phyloP scores from a whole-genome alignment of 768 basidiomycete genomes.

The Lactarius tabidus region DNA sequence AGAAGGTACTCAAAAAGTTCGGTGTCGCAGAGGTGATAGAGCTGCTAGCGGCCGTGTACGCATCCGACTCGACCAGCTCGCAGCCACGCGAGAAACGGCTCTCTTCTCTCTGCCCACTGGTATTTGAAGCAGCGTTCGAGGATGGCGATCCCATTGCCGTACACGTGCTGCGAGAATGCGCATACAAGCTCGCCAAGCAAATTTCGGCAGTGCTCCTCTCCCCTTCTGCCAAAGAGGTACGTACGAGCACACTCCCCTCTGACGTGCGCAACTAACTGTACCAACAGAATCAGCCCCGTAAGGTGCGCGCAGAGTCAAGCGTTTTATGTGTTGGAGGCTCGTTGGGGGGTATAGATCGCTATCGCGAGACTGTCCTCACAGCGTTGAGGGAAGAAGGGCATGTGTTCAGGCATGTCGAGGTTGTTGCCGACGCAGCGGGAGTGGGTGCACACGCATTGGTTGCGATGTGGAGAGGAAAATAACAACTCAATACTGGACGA shows the following conservation, averaged over 20 bases:
- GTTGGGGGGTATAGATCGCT: slow-evolving; percentile 57
- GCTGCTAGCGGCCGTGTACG: slow-evolving; percentile 59
- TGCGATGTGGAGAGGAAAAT: slow-evolving; percentile 17
- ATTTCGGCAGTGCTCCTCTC: slow-evolving; percentile 52
- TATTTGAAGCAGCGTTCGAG: slow-evolving; percentile 75
- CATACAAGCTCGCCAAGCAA: slow-evolving; percentile 53
- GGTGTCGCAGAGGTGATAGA: slow-evolving; percentile 56
- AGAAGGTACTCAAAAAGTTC: slow-evolving; percentile 51
- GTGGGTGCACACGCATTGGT: slow-evolving; percentile 60
- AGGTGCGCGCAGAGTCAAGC: slow-evolving; percentile 49
- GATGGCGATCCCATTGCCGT: slow-evolving; percentile 63
- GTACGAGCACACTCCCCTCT: neutral
- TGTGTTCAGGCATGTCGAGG: slow-evolving; percentile 60
- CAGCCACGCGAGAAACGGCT: slow-evolving; percentile 66
- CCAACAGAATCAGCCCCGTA: slow-evolving; percentile 10
- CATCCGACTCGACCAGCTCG: slow-evolving; percentile 47
- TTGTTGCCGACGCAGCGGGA: slow-evolving; percentile 65
- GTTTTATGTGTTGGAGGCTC: slow-evolving; percentile 81
- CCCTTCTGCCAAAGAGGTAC: slow-evolving; percentile 13
- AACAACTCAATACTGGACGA: neutral
- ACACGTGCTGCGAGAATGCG: slow-evolving; percentile 49
- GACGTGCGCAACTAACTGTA: neutral
- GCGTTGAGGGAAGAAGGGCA: slow-evolving; percentile 55
- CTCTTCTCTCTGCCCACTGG: slow-evolving; percentile 67
- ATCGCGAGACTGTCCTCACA: slow-evolving; percentile 52